These are phyloP conservation scores for Eucalyptus tenuipes DNA, from an alignment of 345 rosid species.

Conservation along the genomic window DNA sequence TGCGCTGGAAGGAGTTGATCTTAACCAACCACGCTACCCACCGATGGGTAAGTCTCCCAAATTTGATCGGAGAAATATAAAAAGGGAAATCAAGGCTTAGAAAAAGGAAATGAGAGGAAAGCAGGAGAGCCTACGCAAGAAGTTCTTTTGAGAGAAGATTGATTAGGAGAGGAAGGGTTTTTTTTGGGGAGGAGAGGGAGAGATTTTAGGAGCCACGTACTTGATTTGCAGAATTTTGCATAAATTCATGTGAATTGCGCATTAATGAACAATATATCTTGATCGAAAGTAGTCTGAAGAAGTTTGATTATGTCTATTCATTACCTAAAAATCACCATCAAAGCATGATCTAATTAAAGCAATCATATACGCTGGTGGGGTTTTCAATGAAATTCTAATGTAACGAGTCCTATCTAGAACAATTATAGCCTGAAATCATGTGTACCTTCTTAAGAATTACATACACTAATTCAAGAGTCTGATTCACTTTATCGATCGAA, in stretches of 20 bases:
- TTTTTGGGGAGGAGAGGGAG: neutral
- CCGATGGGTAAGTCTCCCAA: too few relatives aligned
- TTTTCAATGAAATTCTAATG: neutral
- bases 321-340: neutral
- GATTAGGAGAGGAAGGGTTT: too few relatives aligned
- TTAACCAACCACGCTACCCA: too few relatives aligned
- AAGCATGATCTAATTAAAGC: neutral
- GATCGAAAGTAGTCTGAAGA: neutral
- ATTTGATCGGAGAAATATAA: too few relatives aligned
- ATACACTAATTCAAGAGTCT: neutral
- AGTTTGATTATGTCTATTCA: neutral
- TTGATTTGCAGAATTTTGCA: neutral
- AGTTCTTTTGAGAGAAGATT: too few relatives aligned
- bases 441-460: neutral
- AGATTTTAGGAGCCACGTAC: neutral
- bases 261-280: neutral
- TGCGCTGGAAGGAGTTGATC: too few relatives aligned
- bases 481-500: neutral
- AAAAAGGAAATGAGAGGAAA: too few relatives aligned
- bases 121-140: too few relatives aligned
- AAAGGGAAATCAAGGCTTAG: too few relatives aligned
- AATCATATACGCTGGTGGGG: neutral
- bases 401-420: neutral
- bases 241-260: neutral
- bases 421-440: neutral